A percentile compares a stretch with the other conserved stretches of the same genome.
phyloP scores from a whole-genome alignment of 257 asterid species.

The Przewalskia tangutica region DNA sequence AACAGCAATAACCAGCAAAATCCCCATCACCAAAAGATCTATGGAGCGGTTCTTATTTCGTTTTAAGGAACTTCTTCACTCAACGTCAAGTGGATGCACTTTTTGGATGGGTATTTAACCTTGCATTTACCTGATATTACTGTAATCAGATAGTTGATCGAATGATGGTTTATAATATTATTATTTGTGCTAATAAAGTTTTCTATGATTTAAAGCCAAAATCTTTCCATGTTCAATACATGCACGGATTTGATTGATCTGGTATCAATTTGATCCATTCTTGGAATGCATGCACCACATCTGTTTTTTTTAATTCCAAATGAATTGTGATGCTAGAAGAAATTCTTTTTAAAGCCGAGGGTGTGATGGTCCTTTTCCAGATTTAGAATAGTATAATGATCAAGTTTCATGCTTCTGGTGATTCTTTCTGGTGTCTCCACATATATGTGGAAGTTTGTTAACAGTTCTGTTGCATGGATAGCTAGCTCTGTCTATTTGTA shows the following conservation, averaged over 20 bases:
- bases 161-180: neutral
- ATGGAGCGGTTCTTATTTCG: slow-evolving; percentile 83
- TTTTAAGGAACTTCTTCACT: slow-evolving; percentile 79
- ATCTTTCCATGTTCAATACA: neutral
- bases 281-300: neutral
- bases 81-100: slow-evolving; percentile 60
- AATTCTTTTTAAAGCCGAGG: neutral
- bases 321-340: neutral
- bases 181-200: neutral
- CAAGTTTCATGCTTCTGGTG: neutral
- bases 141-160: neutral
- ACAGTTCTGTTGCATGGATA: neutral
- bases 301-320: neutral
- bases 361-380: neutral
- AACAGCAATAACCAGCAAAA: slow-evolving; percentile 62
- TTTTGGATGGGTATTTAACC: slow-evolving; percentile 72
- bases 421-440: neutral
- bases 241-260: neutral
- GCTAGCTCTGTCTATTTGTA: neutral
- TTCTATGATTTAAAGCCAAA: neutral
- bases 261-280: neutral
- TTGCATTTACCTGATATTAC: neutral
- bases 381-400: neutral
- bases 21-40: slow-evolving; percentile 81
- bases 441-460: neutral